A percentile compares a stretch with the other conserved stretches of the same genome.
Evolutionary conservation across 1,284 basidiomycete species (phyloP).

Genomic region (Naganishia cerealis): DNA sequence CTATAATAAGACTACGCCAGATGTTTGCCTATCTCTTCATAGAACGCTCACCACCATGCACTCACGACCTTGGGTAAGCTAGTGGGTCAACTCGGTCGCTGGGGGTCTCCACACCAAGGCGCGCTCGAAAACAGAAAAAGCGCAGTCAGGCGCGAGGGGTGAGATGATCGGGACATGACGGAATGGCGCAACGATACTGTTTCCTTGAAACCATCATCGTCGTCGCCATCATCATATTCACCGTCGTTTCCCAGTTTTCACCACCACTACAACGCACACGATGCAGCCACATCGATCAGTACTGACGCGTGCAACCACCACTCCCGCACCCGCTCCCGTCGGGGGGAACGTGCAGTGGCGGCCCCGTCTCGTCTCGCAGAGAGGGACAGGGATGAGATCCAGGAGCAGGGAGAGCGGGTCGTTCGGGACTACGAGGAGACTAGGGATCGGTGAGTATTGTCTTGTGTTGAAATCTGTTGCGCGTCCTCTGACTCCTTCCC

Average conservation of each 20-base stretch:
- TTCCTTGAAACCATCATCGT: constrained; percentile 3
- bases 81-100: too few species aligned
- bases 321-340: constrained; percentile 4
- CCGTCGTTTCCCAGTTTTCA: neutral
- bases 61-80: too few species aligned
- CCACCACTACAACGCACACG: neutral
- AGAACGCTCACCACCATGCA: too few species aligned
- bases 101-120: too few species aligned
- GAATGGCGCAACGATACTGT: neutral
- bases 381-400: constrained; percentile 17
- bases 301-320: constrained; percentile 12
- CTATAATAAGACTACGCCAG: too few species aligned
- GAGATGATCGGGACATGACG: neutral
- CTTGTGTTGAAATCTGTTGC: neutral
- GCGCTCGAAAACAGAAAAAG: neutral
- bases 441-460: constrained; percentile 46
- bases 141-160: neutral
- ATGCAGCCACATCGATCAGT: constrained; percentile 26
- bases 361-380: neutral
- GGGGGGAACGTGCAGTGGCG: neutral
- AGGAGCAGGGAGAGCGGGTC: constrained; percentile 17
- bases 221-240: neutral
- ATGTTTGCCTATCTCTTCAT: too few species aligned
- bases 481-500: neutral
- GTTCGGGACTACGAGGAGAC: constrained; percentile 53